Evolutionary conservation across 139 green algal species (phyloP).

Genomic region (Chlorella sp.): DNA sequence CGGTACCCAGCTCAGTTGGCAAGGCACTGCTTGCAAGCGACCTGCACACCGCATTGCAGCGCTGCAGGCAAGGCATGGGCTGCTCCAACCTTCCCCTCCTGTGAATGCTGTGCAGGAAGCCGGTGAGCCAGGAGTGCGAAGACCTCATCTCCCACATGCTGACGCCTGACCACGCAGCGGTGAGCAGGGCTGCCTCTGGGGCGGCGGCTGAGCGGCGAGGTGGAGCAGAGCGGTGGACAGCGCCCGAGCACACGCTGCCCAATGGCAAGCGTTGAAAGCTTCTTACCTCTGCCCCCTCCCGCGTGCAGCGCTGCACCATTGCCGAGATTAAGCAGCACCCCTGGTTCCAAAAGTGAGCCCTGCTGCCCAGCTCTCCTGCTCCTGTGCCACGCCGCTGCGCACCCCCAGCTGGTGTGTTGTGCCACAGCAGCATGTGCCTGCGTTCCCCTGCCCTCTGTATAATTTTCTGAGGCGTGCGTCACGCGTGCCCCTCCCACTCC

Average conservation of each 20-base stretch:
- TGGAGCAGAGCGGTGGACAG: no score
- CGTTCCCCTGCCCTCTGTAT: background rate
- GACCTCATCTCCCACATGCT: background rate
- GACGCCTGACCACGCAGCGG: background rate
- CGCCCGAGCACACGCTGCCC: no score
- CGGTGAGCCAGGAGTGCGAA: background rate
- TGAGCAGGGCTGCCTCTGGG: background rate
- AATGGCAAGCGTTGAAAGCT: no score
- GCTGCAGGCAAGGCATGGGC: no score
- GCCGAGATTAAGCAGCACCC: constrained; percentile 14
- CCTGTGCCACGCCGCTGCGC: no score
- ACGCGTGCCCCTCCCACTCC: background rate
- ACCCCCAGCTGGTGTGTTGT: background rate
- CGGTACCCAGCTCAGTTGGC: background rate
- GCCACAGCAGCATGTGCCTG: no score
- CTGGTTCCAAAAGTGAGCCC: constrained; percentile 9
- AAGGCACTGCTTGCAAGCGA: no score
- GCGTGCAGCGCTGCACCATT: background rate
- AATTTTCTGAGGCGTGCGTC: background rate
- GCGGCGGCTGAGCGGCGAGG: no score
- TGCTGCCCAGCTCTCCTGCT: no score
- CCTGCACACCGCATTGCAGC: no score
- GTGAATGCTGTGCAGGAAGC: no score
- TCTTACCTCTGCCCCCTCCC: background rate
- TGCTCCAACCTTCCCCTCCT: no score